phyloP scores from a whole-genome alignment of 129 eudicot genomes.

The Lactuca sativa region DNA sequence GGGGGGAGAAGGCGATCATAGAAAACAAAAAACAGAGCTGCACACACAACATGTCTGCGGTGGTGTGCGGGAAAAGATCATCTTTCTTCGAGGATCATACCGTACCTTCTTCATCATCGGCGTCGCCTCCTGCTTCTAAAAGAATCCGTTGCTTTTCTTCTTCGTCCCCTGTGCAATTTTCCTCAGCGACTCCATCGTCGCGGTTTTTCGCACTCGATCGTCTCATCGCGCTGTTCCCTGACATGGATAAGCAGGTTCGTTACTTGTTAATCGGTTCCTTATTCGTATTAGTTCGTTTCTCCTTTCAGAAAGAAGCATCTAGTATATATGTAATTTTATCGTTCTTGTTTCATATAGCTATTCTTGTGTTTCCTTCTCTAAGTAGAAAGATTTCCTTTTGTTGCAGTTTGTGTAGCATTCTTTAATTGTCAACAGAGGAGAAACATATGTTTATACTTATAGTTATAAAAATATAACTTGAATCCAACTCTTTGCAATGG shows the following conservation, averaged over 20 bases:
- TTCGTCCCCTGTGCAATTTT: slow-evolving; percentile 55
- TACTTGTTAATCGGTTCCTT: not conserved
- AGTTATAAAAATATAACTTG: not conserved
- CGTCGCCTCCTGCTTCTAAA: slow-evolving; percentile 63
- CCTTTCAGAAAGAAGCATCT: not conserved
- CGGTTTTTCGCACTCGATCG: slow-evolving; percentile 55
- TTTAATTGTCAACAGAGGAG: not conserved
- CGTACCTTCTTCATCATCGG: slow-evolving; percentile 44
- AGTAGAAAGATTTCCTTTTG: not conserved
- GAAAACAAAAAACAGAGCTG: slow-evolving; percentile 24
- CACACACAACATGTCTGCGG: slow-evolving; percentile 78
- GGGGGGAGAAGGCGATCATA: slow-evolving; percentile 32
- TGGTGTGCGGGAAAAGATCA: slow-evolving; percentile 87
- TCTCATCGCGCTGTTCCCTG: slow-evolving; percentile 68
- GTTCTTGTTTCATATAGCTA: not conserved
- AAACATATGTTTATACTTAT: not conserved
- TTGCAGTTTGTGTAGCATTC: not conserved
- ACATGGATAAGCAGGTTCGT: slow-evolving; percentile 81
- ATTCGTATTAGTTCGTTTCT: not conserved
- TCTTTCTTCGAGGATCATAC: slow-evolving; percentile 57
- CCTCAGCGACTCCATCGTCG: slow-evolving; percentile 31
- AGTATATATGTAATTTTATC: not conserved
- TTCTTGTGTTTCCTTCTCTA: not conserved
- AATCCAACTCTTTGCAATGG: not conserved
- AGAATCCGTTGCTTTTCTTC: slow-evolving; percentile 68